Conservation (phyloP, 805 yeast species). For the Suhomyces vadensis region DNA sequence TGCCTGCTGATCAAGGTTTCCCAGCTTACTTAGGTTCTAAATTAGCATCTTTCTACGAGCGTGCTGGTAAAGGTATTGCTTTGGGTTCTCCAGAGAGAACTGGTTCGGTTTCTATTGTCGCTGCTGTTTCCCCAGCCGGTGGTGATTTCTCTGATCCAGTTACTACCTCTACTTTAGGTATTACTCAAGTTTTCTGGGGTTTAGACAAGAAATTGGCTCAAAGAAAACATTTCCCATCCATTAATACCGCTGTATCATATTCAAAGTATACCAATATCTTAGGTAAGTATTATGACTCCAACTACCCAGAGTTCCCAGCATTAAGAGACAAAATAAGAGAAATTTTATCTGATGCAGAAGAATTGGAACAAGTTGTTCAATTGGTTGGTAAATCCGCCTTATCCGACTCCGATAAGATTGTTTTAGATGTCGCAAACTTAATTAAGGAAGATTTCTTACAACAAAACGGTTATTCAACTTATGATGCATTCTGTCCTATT, state of each 20-base stretch:
- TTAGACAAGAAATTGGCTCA: conserved; percentile 98
- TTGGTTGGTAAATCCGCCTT: conserved; percentile 98
- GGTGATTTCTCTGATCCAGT: conserved; percentile 99
- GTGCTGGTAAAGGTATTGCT: conserved; percentile 97
- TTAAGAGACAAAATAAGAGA: conserved; percentile 92
- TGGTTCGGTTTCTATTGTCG: conserved; percentile 98
- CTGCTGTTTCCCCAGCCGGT: conserved; percentile 99
- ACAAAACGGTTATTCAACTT: conserved; percentile 98
- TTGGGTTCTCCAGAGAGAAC: conserved; percentile 94
- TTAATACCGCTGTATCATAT: conserved; percentile 93
- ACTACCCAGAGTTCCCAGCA: conserved; percentile 87
- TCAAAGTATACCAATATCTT: conserved; percentile 92
- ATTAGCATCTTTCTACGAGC: conserved; percentile 97
- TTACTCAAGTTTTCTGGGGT: conserved; percentile 99
- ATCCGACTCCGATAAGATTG: conserved; percentile 94
- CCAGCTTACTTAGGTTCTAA: conserved; percentile 99
- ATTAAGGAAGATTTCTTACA: conserved; percentile 98
- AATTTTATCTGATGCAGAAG: conserved; percentile 95
- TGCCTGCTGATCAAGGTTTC: conserved; percentile 99
- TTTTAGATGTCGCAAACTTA: conserved; percentile 86
- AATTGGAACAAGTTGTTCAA: conserved; percentile 98
- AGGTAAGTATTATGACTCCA: conserved; percentile 77
- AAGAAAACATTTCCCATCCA: conserved; percentile 99
- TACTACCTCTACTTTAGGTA: conserved; percentile 97
- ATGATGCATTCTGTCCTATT: conserved; percentile 98